Conservation (phyloP, 2,329 filamentous ascomycete species). For the Nigrospora sphaerica region DNA sequence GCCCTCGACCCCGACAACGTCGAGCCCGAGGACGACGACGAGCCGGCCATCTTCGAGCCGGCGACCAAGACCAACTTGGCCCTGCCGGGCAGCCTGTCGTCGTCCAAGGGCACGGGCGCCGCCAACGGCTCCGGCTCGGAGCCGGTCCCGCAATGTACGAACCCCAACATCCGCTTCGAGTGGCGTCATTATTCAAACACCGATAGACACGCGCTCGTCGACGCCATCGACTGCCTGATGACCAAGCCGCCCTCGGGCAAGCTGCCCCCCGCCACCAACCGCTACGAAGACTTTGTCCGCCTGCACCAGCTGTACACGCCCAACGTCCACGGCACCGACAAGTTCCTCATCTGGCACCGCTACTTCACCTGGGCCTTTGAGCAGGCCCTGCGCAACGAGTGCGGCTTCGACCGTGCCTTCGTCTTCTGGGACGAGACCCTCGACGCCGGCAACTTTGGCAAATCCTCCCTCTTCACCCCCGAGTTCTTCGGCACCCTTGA, state of each 20-base stretch:
- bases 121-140: no score
- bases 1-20: no score
- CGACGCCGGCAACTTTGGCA: conserved; percentile 20
- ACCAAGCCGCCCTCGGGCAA: conserved; percentile 16
- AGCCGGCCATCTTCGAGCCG: no score
- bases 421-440: conserved; percentile 27
- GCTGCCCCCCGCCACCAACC: conserved; percentile 16
- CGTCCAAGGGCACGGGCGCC: no score
- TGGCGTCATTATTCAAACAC: conserved; percentile 22
- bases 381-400: conserved; percentile 22
- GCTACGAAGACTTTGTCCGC: conserved; percentile 24
- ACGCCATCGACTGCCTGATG: conserved; percentile 20
- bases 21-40: no score
- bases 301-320: conserved; percentile 22
- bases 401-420: conserved; percentile 20
- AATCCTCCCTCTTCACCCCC: conserved; percentile 19
- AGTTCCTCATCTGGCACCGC: conserved; percentile 24
- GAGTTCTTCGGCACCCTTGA: conserved; percentile 22
- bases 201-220: conserved; percentile 20
- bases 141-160: conserved; percentile 1
- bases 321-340: conserved; percentile 23
- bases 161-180: conserved; percentile 19
- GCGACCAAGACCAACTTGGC: no score
- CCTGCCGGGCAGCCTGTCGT: no score
- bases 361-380: conserved; percentile 23